These are phyloP conservation scores for Rhodotorula toruloides DNA, from an alignment of 768 basidiomycete species.

Conservation along the genomic window DNA sequence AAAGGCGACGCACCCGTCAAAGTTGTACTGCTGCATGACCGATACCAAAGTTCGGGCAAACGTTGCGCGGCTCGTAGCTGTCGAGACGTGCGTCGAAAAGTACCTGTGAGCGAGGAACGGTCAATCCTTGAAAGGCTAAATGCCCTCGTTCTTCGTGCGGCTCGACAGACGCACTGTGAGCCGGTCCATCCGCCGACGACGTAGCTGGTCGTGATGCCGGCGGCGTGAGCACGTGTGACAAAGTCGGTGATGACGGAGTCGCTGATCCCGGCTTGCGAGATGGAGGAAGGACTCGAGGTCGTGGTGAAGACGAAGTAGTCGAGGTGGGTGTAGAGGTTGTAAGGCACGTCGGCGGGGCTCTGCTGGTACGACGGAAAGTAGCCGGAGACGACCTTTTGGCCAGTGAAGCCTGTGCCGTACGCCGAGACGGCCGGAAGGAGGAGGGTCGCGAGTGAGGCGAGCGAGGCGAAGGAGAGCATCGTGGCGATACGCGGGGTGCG, in stretches of 20 bases:
- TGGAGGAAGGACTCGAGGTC: slow-evolving; percentile 8
- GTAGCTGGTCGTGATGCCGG: slow-evolving; percentile 7
- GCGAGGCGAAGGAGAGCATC: not conserved
- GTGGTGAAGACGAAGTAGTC: slow-evolving; percentile 35
- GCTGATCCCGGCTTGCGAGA: slow-evolving; percentile 25
- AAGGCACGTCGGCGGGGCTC: slow-evolving; percentile 4
- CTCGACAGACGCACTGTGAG: slow-evolving; percentile 42
- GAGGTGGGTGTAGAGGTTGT: slow-evolving; percentile 19
- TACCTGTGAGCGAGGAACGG: no score
- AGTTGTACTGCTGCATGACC: slow-evolving; percentile 53
- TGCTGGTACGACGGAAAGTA: slow-evolving; percentile 17
- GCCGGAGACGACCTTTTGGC: slow-evolving; percentile 14
- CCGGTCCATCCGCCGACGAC: slow-evolving; percentile 70
- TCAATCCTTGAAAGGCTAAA: no score
- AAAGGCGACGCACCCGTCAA: slow-evolving; percentile 47
- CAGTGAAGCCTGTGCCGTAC: slow-evolving; percentile 25
- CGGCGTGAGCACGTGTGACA: slow-evolving; percentile 12
- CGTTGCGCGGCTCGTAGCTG: slow-evolving; percentile 56
- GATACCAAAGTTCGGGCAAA: slow-evolving; percentile 60
- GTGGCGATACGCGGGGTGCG: not conserved
- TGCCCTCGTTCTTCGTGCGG: no score
- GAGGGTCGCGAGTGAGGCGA: not conserved
- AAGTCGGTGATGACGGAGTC: slow-evolving; percentile 25
- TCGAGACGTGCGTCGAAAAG: slow-evolving; percentile 61
- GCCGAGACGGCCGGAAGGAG: not conserved